A percentile compares a stretch with the other conserved stretches of the same genome.
Conservation (phyloP, 2,329 filamentous ascomycete species). For the Sporothrix pseudoabietina region DNA sequence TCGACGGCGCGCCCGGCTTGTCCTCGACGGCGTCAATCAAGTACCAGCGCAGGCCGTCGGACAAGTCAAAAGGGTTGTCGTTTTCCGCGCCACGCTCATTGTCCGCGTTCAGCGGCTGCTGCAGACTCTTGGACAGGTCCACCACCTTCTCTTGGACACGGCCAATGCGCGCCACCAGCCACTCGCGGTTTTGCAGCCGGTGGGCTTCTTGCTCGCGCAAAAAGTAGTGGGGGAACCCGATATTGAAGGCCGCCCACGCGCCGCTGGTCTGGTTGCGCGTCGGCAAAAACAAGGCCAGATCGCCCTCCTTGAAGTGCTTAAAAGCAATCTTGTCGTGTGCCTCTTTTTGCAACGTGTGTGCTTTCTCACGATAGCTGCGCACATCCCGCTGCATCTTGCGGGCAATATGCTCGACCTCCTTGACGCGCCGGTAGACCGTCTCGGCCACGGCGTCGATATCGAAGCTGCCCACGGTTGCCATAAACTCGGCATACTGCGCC, state of each 20-base stretch:
- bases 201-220: conserved; percentile 89
- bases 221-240: conserved; percentile 96
- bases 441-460: conserved; percentile 84
- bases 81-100: conserved; percentile 57
- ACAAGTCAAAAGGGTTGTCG: conserved; percentile 95
- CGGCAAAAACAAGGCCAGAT: conserved; percentile 89
- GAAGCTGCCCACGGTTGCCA: conserved; percentile 73
- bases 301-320: conserved; percentile 92
- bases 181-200: conserved; percentile 80
- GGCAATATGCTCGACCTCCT: conserved; percentile 89
- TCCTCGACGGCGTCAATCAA: conserved; percentile 92
- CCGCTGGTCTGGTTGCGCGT: conserved; percentile 92
- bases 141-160: conserved; percentile 92
- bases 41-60: conserved; percentile 94
- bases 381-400: conserved; percentile 92
- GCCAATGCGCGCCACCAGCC: conserved; percentile 92
- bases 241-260: conserved; percentile 98
- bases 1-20: conserved; percentile 87
- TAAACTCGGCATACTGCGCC: conserved; percentile 72
- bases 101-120: conserved; percentile 56
- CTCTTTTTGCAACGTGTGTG: conserved; percentile 77
- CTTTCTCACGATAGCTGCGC: conserved; percentile 82
- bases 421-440: conserved; percentile 82
- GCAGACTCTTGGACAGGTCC: conserved; percentile 78
- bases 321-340: conserved; percentile 96